Evolutionary conservation across 345 rosid genomes (phyloP).

Genomic region (Fremontodendron californicum): DNA sequence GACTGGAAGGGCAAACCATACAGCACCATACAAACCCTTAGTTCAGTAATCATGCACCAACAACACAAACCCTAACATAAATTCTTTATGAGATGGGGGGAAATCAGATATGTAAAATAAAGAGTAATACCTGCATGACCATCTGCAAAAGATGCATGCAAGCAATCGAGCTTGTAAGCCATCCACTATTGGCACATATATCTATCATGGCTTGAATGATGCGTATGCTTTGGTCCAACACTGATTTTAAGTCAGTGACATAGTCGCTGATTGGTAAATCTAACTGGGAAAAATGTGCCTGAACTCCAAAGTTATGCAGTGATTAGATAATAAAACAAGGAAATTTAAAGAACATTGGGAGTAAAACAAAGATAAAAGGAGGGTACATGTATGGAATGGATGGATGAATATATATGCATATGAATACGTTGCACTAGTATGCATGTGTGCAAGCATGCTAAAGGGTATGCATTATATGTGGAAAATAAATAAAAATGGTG

Average conservation of each 20-base stretch:
- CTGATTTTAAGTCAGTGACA: conserved; percentile 89
- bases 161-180: conserved; percentile 85
- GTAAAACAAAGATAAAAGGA: neutral
- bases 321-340: neutral
- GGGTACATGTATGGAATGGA: neutral
- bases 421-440: neutral
- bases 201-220: conserved; percentile 98
- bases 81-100: neutral
- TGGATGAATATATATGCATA: neutral
- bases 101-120: neutral
- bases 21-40: neutral
- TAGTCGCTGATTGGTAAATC: conserved; percentile 92
- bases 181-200: conserved; percentile 95
- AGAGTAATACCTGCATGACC: conserved; percentile 84
- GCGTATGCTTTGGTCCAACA: conserved; percentile 95
- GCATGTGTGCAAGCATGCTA: neutral
- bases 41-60: neutral
- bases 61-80: neutral
- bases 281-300: conserved; percentile 91
- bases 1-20: neutral
- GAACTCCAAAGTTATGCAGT: conserved; percentile 20
- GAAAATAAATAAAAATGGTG: neutral
- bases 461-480: neutral
- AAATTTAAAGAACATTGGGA: neutral
- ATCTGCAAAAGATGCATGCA: conserved; percentile 98